These are phyloP conservation scores for Aegilops sharonensis DNA, from an alignment of 176 grass and related monocot species.

Conservation along the genomic window DNA sequence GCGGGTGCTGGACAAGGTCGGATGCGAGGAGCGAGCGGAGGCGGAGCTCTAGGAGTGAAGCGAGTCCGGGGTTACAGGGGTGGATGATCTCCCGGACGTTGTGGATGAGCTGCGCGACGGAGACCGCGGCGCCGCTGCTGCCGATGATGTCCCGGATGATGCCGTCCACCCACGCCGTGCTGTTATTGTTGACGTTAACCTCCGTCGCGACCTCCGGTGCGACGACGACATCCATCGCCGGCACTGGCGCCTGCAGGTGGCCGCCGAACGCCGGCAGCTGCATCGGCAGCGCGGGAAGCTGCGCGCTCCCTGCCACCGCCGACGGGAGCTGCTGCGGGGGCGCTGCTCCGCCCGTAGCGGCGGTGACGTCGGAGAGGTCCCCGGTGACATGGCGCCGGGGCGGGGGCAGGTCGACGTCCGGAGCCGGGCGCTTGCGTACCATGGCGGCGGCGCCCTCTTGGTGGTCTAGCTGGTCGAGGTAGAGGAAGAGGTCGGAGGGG, in stretches of 20 bases:
- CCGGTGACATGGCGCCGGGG: slow-evolving; percentile 41
- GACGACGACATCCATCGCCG: background rate
- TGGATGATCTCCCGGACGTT: slow-evolving; percentile 96
- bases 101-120: slow-evolving; percentile 86
- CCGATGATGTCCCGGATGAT: slow-evolving; percentile 88
- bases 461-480: slow-evolving; percentile 51
- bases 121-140: slow-evolving; percentile 57
- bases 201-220: background rate
- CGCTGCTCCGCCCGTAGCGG: background rate
- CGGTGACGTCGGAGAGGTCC: slow-evolving; percentile 24
- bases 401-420: slow-evolving; percentile 56
- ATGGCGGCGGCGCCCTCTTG: slow-evolving; percentile 37
- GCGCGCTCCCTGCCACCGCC: background rate
- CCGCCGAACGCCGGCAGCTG: slow-evolving; percentile 33
- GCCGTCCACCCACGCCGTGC: slow-evolving; percentile 74
- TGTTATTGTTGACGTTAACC: background rate
- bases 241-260: slow-evolving; percentile 11
- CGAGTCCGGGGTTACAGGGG: slow-evolving; percentile 83
- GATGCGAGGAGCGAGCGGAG: slow-evolving; percentile 65
- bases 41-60: slow-evolving; percentile 79
- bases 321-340: background rate
- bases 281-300: slow-evolving; percentile 42
- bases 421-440: slow-evolving; percentile 77
- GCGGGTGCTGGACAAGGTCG: background rate
- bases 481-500: slow-evolving; percentile 28